Percentiles rank a stretch among this genome's conserved stretches.
Conservation (phyloP, 2,329 filamentous ascomycete genomes). For the Escovopsis weberi region DNA sequence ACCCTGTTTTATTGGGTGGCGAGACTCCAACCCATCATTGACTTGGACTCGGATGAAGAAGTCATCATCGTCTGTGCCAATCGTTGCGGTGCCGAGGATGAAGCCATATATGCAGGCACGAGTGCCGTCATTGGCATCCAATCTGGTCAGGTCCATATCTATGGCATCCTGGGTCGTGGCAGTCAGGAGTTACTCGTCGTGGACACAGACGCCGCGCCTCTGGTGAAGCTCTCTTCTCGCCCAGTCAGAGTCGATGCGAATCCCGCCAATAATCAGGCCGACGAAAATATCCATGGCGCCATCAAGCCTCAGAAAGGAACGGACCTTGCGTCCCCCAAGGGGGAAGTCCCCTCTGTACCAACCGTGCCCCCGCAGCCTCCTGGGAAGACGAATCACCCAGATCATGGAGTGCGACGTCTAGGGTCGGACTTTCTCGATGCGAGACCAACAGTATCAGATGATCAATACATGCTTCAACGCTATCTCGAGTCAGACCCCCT, state of each 20-base stretch:
- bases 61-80: conserved; percentile 60
- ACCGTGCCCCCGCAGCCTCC: background rate
- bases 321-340: background rate
- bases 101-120: conserved; percentile 57
- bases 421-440: no score
- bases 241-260: background rate
- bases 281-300: background rate
- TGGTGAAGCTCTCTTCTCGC: conserved; percentile 28
- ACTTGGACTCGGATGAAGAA: conserved; percentile 36
- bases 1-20: conserved; percentile 64
- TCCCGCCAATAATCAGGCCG: background rate
- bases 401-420: no score
- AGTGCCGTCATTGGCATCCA: conserved; percentile 56
- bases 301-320: background rate
- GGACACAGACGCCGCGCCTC: conserved; percentile 37
- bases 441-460: background rate
- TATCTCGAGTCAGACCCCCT: conserved; percentile 5
- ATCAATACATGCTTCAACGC: conserved; percentile 5
- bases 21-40: conserved; percentile 51
- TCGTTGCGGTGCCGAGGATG: conserved; percentile 50
- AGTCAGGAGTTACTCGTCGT: conserved; percentile 55
- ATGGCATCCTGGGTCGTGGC: conserved; percentile 55
- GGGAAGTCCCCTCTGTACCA: background rate
- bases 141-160: conserved; percentile 50
- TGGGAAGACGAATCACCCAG: background rate